These are phyloP conservation scores for Saururus chinensis DNA, from an alignment of 164 flowering plant species.

Conservation along the genomic window DNA sequence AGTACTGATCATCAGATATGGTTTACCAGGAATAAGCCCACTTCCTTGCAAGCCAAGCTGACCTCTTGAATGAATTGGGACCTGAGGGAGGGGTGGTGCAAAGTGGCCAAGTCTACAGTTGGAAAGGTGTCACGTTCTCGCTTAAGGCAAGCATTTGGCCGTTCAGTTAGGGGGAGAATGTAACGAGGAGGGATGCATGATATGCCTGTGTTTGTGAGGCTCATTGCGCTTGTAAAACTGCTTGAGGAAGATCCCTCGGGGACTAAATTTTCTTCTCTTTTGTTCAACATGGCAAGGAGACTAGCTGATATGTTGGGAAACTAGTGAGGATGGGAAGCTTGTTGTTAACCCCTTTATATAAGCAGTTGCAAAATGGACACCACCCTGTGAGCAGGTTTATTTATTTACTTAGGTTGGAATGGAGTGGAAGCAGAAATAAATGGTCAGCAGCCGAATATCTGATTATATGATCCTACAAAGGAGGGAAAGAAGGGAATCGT, in stretches of 20 bases:
- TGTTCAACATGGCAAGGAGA: not conserved
- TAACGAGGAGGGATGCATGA: constrained; percentile 23
- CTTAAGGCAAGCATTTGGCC: constrained; percentile 9
- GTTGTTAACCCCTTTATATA: too few relatives aligned
- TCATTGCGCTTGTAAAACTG: constrained; percentile 27
- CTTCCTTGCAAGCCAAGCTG: constrained; percentile 25
- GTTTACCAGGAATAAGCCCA: constrained; percentile 17
- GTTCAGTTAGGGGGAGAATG: constrained; percentile 27
- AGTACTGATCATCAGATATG: too few relatives aligned
- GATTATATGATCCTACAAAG: too few relatives aligned
- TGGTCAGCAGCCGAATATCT: too few relatives aligned
- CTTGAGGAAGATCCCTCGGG: not conserved
- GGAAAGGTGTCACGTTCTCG: constrained; percentile 12
- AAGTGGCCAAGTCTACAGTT: constrained; percentile 17
- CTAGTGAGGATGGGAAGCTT: too few relatives aligned
- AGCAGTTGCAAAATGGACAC: too few relatives aligned
- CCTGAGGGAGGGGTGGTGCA: constrained; percentile 14
- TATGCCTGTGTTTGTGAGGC: constrained; percentile 18
- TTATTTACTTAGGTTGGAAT: too few relatives aligned
- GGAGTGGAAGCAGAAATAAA: too few relatives aligned
- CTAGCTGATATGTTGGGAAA: too few relatives aligned
- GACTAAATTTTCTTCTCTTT: not conserved
- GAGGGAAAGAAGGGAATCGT: too few relatives aligned
- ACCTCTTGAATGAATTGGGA: constrained; percentile 16
- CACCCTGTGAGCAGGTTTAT: too few relatives aligned